These are phyloP conservation scores for Tagetes erecta DNA, from an alignment of 129 eudicot species.

Conservation along the genomic window DNA sequence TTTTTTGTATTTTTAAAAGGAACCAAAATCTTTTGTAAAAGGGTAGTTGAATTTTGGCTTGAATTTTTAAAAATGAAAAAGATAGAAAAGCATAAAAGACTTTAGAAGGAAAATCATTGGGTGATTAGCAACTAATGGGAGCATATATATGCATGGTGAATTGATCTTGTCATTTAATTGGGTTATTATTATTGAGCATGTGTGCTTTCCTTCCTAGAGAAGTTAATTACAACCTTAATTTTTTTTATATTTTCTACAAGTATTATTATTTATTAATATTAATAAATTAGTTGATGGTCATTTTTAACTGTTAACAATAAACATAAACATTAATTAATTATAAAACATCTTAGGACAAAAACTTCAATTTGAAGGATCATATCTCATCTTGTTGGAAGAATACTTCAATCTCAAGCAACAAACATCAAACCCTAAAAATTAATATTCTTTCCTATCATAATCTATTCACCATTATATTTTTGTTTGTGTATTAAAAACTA, in stretches of 20 bases:
- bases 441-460: conserved; percentile 31
- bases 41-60: conserved; percentile 22
- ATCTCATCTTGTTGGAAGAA: conserved; percentile 26
- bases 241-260: conserved; percentile 24
- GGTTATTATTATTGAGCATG: conserved; percentile 30
- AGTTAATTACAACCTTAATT: conserved; percentile 33
- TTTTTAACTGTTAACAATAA: neutral
- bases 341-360: neutral
- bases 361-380: conserved; percentile 18
- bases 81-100: conserved; percentile 21
- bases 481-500: conserved; percentile 14
- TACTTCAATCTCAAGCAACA: conserved; percentile 44
- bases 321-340: neutral
- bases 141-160: conserved; percentile 25
- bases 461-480: conserved; percentile 17
- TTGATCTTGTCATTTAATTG: conserved; percentile 31
- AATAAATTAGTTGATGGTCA: conserved; percentile 21
- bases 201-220: conserved; percentile 70
- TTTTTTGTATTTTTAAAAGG: conserved; percentile 18
- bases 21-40: conserved; percentile 28
- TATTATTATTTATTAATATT: neutral
- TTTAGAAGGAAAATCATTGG: conserved; percentile 24
- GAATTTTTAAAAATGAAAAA: conserved; percentile 10
- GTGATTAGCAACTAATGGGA: conserved; percentile 30
- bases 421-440: conserved; percentile 25